Percentiles rank a stretch among this genome's conserved stretches.
phyloP scores from a whole-genome alignment of 805 yeast genomes.

The Torulaspora maleeae region DNA sequence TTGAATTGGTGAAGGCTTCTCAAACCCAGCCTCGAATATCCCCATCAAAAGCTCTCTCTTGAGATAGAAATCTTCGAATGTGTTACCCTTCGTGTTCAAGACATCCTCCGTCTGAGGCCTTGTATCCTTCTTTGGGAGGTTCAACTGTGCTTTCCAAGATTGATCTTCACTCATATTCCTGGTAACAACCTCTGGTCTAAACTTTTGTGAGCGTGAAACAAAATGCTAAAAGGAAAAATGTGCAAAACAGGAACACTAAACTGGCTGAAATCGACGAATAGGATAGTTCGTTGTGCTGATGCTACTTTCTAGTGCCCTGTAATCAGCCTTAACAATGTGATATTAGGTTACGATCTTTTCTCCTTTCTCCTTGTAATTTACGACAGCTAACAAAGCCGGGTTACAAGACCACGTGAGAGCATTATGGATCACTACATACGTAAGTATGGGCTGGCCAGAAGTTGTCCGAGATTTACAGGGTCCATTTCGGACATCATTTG shows the following conservation, averaged over 20 bases:
- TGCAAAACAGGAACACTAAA: background rate
- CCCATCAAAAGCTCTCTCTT: slow-evolving; percentile 96
- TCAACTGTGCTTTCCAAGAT: slow-evolving; percentile 72
- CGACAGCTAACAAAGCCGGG: background rate
- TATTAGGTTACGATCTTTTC: background rate
- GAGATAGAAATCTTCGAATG: slow-evolving; percentile 87
- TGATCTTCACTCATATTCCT: slow-evolving; percentile 17
- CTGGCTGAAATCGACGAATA: background rate
- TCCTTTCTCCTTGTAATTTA: background rate
- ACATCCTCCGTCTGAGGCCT: slow-evolving; percentile 98
- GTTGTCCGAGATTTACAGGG: background rate
- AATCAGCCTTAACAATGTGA: background rate
- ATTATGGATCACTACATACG: background rate
- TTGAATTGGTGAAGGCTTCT: slow-evolving; percentile 96
- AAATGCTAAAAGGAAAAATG: background rate
- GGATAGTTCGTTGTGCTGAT: background rate
- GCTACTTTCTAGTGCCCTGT: background rate
- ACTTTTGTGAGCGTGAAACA: background rate
- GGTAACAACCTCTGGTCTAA: background rate
- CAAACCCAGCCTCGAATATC: slow-evolving; percentile 97
- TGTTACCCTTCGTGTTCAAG: slow-evolving; percentile 79
- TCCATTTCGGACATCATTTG: background rate
- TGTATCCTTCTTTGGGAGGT: slow-evolving; percentile 78
- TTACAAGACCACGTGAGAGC: background rate
- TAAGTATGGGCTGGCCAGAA: background rate